phyloP scores from a whole-genome alignment of 805 yeast species.

The Yarrowia sp. region DNA sequence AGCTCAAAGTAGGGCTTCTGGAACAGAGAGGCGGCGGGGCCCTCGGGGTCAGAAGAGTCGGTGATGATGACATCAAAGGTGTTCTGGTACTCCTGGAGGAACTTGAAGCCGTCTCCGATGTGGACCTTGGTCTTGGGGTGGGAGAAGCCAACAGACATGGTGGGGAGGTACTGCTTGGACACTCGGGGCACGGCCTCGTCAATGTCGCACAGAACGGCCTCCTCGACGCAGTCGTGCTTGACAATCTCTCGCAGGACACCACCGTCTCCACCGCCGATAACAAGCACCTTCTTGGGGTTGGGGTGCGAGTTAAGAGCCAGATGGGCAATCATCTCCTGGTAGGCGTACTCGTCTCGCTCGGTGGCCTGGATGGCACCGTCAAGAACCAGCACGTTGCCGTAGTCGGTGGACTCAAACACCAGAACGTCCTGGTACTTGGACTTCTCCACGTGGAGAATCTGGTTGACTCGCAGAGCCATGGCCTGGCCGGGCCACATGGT shows the following conservation, averaged over 20 bases:
- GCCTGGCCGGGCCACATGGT: conserved; percentile 88
- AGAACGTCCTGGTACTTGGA: conserved; percentile 84
- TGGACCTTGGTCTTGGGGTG: conserved; percentile 91
- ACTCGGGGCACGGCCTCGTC: conserved; percentile 91
- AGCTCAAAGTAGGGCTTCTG: conserved; percentile 90
- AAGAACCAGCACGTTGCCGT: conserved; percentile 93
- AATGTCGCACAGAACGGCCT: conserved; percentile 91
- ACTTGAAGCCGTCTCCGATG: conserved; percentile 98
- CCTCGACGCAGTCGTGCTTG: conserved; percentile 85
- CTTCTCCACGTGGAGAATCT: conserved; percentile 68
- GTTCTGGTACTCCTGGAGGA: conserved; percentile 80
- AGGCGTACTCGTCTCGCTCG: conserved; percentile 93
- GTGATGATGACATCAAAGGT: conserved; percentile 94
- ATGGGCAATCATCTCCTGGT: conserved; percentile 97
- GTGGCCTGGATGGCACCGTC: conserved; percentile 96
- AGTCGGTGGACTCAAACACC: conserved; percentile 89
- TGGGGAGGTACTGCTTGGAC: conserved; percentile 86
- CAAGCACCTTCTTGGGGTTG: conserved; percentile 90
- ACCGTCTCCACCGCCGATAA: conserved; percentile 99
- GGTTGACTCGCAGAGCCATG: conserved; percentile 67
- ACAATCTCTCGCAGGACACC: conserved; percentile 95
- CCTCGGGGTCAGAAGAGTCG: conserved; percentile 98
- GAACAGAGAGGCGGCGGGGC: conserved; percentile 94
- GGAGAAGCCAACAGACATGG: conserved; percentile 79
- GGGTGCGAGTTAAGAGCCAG: conserved; percentile 92